A percentile compares a stretch with the other conserved stretches of the same genome.
Conservation (phyloP, 192 early-diverging fungal genomes). For the Thamnidium elegans region DNA sequence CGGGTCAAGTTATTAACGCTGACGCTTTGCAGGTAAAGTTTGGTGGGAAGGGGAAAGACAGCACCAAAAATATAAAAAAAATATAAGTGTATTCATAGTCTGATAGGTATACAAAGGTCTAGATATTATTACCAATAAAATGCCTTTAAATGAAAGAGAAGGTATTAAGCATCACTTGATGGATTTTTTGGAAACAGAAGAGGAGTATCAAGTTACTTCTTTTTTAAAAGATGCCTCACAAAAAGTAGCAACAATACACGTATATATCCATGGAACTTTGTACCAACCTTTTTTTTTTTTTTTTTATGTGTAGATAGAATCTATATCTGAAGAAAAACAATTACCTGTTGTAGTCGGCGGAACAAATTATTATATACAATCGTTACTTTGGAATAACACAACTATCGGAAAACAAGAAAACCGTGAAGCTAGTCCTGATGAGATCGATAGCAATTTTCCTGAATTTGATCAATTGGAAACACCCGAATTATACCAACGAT, state of each 20-base stretch:
- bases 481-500: slow-evolving; percentile 58
- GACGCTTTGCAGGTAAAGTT: slow-evolving; percentile 88
- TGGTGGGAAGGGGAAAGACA: no score
- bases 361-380: slow-evolving; percentile 97
- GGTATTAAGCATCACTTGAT: slow-evolving; percentile 83
- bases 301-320: slow-evolving; percentile 55
- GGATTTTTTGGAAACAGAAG: slow-evolving; percentile 63
- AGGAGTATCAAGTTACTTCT: slow-evolving; percentile 86
- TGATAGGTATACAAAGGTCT: slow-evolving; percentile 82
- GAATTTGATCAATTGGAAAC: slow-evolving; percentile 42
- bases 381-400: slow-evolving; percentile 75
- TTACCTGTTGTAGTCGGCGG: slow-evolving; percentile 92
- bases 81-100: not conserved
- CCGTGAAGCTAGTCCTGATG: slow-evolving; percentile 13
- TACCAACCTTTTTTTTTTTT: not conserved
- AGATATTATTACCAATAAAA: slow-evolving; percentile 95
- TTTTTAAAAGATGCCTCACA: slow-evolving; percentile 76
- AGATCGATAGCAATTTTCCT: slow-evolving; percentile 7
- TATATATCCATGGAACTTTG: no score
- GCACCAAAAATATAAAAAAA: not conserved
- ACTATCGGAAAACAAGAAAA: slow-evolving; percentile 41
- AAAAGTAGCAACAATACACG: slow-evolving; percentile 58
- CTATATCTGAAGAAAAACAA: slow-evolving; percentile 66
- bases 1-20: slow-evolving; percentile 91
- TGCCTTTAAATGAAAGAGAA: slow-evolving; percentile 63